Evolutionary conservation across 495 filamentous ascomycete species (phyloP), one percentile per base, ranked within the genome.

Genomic region (Penicillium mononematosum): DNA sequence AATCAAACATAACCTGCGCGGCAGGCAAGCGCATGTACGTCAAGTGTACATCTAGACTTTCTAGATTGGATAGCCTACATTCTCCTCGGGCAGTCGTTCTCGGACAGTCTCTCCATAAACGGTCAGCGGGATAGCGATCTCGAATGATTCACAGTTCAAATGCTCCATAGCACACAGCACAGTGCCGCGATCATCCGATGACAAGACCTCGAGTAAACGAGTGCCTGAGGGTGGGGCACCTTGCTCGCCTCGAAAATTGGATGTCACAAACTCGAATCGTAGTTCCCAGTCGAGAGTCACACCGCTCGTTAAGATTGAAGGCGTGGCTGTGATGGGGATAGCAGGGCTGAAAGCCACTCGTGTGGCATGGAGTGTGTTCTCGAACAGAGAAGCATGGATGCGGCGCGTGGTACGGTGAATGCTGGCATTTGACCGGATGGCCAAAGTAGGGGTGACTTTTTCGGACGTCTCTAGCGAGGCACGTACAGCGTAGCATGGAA

Each of bases 301-400:
- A 4, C 90, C 92, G 47, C 83, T 93, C 1, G 94, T 98, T 11
- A 91, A 79, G 63, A 98, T 94, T 48, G 91, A 88, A 0, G 94
- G 95, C 8, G 91, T 96, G 9, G 89, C 89, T 24, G 77, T 75
- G 17, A 84, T 75, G 1, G 95, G 95, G 34, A 98, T 89, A 0
- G 88, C 87, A 3, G 89, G 88, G 16, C 76, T 84, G 65, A 97
- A 96, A 3, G 88, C 82, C 0, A 93, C 75, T n/a, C 90, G 79
- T 9, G 85, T 78, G 2, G 91, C 82, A 62, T 87, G 96, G 9
- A 97, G 75, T 0, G 88, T 89, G 43, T 89, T 89, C 68, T 96
- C 92, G 43, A 87, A 88, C 16, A 83, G 79, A 48, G 83, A 85
- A 3, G 84, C 88, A 69, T 93, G 83, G 11, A 92, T 81, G 58